Percentiles rank a stretch among this genome's conserved stretches.
Evolutionary conservation across 2,329 filamentous ascomycete genomes (phyloP).

Genomic region (Mycosphaerella sp.): DNA sequence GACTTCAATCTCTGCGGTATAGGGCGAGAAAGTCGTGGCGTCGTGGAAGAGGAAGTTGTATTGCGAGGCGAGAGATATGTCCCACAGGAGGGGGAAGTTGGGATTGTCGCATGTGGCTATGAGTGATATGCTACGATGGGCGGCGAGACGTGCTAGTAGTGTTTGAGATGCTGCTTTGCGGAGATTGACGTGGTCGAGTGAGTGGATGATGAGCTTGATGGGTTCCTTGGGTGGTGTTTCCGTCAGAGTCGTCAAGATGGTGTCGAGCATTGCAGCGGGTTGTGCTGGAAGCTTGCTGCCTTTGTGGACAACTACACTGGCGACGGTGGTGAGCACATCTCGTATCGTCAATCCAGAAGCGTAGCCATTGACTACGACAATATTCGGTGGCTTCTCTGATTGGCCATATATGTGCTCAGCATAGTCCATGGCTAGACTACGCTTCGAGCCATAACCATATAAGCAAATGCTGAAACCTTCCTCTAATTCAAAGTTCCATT

Average conservation of each 20-base stretch:
- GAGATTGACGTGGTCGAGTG: constrained; percentile 72
- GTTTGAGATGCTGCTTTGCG: constrained; percentile 64
- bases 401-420: constrained; percentile 60
- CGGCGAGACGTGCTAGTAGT: constrained; percentile 67
- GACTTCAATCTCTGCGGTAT: constrained; percentile 67
- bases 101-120: constrained; percentile 81
- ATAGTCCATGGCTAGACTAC: constrained; percentile 65
- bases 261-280: constrained; percentile 61
- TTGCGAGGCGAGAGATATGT: constrained; percentile 71
- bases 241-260: constrained; percentile 57
- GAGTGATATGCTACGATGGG: constrained; percentile 64
- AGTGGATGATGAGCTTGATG: constrained; percentile 56
- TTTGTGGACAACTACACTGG: constrained; percentile 51
- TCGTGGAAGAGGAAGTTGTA: constrained; percentile 91
- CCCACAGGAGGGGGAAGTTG: constrained; percentile 83
- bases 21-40: constrained; percentile 78
- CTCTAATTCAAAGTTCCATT: constrained; percentile 86
- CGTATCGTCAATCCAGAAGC: constrained; percentile 58
- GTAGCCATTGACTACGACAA: constrained; percentile 86
- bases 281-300: constrained; percentile 55
- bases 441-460: constrained; percentile 90
- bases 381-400: constrained; percentile 45
- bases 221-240: constrained; percentile 34
- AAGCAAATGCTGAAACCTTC: constrained; percentile 84
- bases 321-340: constrained; percentile 64